Percentiles rank a stretch among this genome's conserved stretches.
phyloP scores from a whole-genome alignment of 73 alveolate species.

The Paramecium pentaurelia region DNA sequence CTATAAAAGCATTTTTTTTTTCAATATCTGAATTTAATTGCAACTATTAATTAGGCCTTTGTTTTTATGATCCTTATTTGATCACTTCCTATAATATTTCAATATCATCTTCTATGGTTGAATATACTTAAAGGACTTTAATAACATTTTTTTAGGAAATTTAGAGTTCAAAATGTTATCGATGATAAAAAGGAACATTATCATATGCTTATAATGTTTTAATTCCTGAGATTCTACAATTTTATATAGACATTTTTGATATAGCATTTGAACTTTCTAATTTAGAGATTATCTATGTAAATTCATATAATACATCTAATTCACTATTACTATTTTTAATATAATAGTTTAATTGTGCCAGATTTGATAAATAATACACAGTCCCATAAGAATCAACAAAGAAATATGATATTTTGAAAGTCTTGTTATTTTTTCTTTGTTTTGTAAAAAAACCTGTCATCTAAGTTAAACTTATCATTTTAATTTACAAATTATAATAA shows the following conservation, averaged over 20 bases:
- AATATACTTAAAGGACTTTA: background rate
- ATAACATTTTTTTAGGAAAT: background rate
- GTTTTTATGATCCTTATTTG: background rate
- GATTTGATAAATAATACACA: background rate
- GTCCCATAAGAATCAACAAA: conserved; percentile 28
- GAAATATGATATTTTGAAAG: conserved; percentile 23
- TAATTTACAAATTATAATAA: background rate
- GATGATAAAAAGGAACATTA: conserved; percentile 35
- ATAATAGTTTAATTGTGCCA: conserved; percentile 28
- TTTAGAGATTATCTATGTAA: background rate
- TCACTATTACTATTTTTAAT: conserved; percentile 5
- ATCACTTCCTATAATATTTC: background rate
- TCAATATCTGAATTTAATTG: background rate
- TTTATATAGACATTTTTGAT: background rate
- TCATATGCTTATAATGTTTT: background rate
- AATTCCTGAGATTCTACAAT: conserved; percentile 34
- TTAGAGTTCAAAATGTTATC: background rate
- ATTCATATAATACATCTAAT: background rate
- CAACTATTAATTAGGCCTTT: background rate
- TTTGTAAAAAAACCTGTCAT: conserved; percentile 35
- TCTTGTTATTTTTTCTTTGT: background rate
- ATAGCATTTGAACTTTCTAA: background rate
- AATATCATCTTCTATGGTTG: conserved; percentile 36
- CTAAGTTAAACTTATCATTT: conserved; percentile 23
- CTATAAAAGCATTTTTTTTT: background rate